A percentile compares a stretch with the other conserved stretches of the same genome.
Evolutionary conservation across 2,329 filamentous ascomycete genomes (phyloP).

Genomic region (Helminthosporium solani): DNA sequence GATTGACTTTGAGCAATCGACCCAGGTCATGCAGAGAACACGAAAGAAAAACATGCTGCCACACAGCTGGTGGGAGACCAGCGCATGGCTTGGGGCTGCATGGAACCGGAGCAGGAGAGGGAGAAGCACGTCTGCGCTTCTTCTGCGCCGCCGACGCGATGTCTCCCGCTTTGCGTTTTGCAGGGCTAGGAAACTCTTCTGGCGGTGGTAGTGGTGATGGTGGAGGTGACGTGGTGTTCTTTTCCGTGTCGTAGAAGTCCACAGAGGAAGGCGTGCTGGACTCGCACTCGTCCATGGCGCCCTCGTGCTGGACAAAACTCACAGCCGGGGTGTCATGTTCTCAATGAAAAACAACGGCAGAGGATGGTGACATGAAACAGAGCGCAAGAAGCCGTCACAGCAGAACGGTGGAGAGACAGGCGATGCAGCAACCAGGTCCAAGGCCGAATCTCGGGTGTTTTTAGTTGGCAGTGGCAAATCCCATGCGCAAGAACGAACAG

Average conservation of each 20-base stretch:
- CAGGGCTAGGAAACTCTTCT: constrained; percentile 7
- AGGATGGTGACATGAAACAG: constrained; percentile 31
- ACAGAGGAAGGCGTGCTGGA: constrained; percentile 38
- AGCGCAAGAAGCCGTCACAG: not conserved
- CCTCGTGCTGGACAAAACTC: constrained; percentile 27
- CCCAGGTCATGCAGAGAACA: constrained; percentile 64
- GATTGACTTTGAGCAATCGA: constrained; percentile 67
- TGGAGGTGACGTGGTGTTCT: constrained; percentile 20
- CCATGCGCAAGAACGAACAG: too few relatives aligned
- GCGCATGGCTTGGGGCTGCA: constrained; percentile 28
- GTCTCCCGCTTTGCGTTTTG: constrained; percentile 42
- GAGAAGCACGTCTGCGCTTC: constrained; percentile 33
- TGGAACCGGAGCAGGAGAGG: constrained; percentile 9
- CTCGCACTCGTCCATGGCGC: constrained; percentile 35
- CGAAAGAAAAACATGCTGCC: constrained; percentile 70
- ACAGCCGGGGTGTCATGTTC: constrained; percentile 33
- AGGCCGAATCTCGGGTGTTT: not conserved
- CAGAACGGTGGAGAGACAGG: too few relatives aligned
- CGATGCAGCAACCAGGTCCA: not conserved
- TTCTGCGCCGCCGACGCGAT: constrained; percentile 25
- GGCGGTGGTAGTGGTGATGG: too few relatives aligned
- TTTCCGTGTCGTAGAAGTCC: constrained; percentile 39
- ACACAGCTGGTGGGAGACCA: constrained; percentile 61
- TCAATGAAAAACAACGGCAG: constrained; percentile 23
- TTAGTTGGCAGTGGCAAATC: not conserved